Conservation (phyloP, 73 alveolate species). For the Paramecium tetraurelia region DNA sequence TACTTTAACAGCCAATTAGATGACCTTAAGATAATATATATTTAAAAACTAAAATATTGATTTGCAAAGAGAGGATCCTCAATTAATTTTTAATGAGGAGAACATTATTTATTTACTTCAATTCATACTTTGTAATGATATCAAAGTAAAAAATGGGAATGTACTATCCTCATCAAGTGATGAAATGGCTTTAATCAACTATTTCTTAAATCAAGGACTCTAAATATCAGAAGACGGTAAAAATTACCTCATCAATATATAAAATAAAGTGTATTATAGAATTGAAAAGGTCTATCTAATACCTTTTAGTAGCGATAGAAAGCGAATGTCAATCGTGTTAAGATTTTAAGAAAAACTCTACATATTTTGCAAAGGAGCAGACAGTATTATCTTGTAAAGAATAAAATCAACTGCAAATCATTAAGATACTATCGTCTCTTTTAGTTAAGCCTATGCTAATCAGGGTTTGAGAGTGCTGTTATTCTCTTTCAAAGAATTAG, state of each 20-base stretch:
- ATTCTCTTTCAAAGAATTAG: slow-evolving; percentile 65
- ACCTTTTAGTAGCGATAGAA: neutral
- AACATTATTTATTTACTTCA: neutral
- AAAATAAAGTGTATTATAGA: neutral
- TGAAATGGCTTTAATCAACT: slow-evolving; percentile 93
- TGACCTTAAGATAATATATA: neutral
- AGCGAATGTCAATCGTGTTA: neutral
- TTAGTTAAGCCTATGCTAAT: slow-evolving; percentile 63
- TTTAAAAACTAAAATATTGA: neutral
- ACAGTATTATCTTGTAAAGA: slow-evolving; percentile 66
- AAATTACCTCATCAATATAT: neutral
- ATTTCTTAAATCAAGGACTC: slow-evolving; percentile 84
- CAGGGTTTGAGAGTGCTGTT: slow-evolving; percentile 76
- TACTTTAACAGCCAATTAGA: neutral
- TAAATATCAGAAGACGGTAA: neutral
- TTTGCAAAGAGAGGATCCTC: neutral
- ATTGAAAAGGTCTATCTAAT: neutral
- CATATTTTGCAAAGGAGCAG: slow-evolving; percentile 81
- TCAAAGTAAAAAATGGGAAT: neutral
- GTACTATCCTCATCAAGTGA: slow-evolving; percentile 90
- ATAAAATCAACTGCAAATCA: neutral
- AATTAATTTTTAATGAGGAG: neutral
- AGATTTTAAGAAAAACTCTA: neutral
- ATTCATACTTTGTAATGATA: neutral
- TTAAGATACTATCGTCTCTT: neutral